Base-by-base conservation (phyloP, 305 asterid genomes). In the Nicotiana rustica region DNA sequence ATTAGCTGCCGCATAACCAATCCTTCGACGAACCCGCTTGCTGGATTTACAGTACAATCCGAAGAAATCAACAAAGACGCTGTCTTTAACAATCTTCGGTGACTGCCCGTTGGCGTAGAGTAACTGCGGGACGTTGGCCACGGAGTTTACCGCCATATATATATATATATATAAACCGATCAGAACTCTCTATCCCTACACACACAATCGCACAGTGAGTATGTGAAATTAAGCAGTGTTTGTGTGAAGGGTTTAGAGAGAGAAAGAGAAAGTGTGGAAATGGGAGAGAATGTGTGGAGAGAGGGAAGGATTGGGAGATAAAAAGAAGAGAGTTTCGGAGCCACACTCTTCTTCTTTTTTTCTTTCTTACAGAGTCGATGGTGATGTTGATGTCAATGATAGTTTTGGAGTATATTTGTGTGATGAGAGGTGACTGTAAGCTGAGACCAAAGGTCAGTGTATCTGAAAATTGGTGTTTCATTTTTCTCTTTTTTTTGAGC, bases 51-150 rank as follows among this genome's bases (percentile, higher is more conserved):
- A 76, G 52, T 69, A 81, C 64, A 88, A 49, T 10, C 87, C 91
- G 52, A 86, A 84, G 75, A 88, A 88, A 86, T 88, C 91, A 71
- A 82, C 83, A 78, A 86, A 80, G 2, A 67, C 80, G 31, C 79
- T 64, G 56, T 78, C 85, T 57, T 82, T 84, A 31, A 77, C 52
- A 56, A 77, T 55, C 81, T 77, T 77, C 10, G 81, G 81, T 56
- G 81, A 56, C 82, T 77, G 86, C 29, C 89, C 91, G 62, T 83
- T 84, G 6, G 86, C 69, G 70, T 59, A 80, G 7, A 86, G 65
- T 31, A 89, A 85, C 80, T 86, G 91, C 73, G 88, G 87, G 80
- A 85, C 87, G 79, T 79, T 84, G 21, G 88, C 78, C 25, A 84
- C 90, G 12, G 86, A 81, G 38, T 82, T 85, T 41, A 82, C 84